Evolutionary conservation across 1,139 yeast genomes (phyloP).

Genomic region (Magnusiomyces tetraspermus): DNA sequence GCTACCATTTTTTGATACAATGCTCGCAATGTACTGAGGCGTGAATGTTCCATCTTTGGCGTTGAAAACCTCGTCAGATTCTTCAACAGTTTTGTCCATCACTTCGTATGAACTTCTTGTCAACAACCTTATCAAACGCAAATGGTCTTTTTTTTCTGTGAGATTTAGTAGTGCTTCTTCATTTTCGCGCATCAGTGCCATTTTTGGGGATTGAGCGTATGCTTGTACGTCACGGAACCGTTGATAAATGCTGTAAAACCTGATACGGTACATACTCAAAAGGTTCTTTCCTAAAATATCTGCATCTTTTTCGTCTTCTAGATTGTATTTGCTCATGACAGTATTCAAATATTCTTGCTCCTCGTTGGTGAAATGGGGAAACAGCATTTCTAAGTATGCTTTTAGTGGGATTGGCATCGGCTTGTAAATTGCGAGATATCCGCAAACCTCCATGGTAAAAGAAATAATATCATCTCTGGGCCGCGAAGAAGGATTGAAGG

Average conservation of each 20-base stretch:
- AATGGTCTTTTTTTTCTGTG: background rate
- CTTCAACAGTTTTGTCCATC: background rate
- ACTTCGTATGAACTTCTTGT: background rate
- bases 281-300: background rate
- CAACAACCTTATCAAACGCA: background rate
- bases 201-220: background rate
- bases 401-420: background rate
- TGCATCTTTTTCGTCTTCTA: background rate
- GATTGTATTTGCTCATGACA: background rate
- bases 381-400: background rate
- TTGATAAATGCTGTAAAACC: background rate
- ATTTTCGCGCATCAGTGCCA: background rate
- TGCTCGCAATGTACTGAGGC: background rate
- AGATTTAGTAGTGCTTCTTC: background rate
- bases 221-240: background rate
- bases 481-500: background rate
- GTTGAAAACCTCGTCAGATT: background rate
- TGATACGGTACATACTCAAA: background rate
- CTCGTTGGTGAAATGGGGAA: background rate
- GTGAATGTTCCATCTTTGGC: background rate
- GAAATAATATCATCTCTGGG: background rate
- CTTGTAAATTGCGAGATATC: background rate
- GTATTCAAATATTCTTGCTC: background rate
- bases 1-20: background rate
- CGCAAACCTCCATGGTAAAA: background rate